These are phyloP conservation scores for Rhodotorula glutinis DNA, from an alignment of 1,284 basidiomycete species.

Conservation along the genomic window DNA sequence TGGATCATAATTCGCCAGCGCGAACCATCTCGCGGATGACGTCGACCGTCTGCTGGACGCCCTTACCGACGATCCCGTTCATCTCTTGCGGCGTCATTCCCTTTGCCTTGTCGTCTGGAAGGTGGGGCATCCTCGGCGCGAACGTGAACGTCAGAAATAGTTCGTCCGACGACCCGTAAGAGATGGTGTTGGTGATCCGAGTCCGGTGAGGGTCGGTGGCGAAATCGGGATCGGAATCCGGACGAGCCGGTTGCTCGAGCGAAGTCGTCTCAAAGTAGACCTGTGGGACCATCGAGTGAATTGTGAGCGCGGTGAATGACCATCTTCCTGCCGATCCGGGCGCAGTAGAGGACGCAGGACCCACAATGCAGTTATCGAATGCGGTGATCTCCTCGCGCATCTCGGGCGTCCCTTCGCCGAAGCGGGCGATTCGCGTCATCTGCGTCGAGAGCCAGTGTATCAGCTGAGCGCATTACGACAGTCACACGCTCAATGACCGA, in stretches of 20 bases:
- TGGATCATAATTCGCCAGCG: slow-evolving; percentile 6
- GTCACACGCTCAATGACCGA: neutral
- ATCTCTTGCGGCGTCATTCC: slow-evolving; percentile 1
- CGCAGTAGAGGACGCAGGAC: neutral
- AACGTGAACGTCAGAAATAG: slow-evolving; percentile 26
- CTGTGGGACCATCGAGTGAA: too few relatives aligned
- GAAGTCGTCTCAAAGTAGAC: slow-evolving; percentile 26
- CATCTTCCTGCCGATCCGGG: too few relatives aligned
- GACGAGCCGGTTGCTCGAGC: neutral
- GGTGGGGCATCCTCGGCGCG: slow-evolving; percentile 7
- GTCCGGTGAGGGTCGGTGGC: neutral
- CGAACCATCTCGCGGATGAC: slow-evolving; percentile 10
- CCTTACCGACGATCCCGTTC: slow-evolving; percentile 16
- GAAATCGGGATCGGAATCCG: neutral
- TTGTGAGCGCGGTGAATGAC: too few relatives aligned
- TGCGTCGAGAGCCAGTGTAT: neutral
- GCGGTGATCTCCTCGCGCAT: slow-evolving; percentile 10
- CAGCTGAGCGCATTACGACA: too few relatives aligned
- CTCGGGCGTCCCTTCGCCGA: slow-evolving; percentile 5
- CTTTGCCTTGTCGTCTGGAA: neutral
- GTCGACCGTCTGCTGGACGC: slow-evolving; percentile 14
- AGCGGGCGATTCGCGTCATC: slow-evolving; percentile 13
- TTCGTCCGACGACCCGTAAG: slow-evolving; percentile 16
- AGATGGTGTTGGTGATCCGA: slow-evolving; percentile 19
- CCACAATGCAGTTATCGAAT: slow-evolving; percentile 9